Percentiles rank a stretch among this genome's conserved stretches.
Evolutionary conservation across 345 rosid species (phyloP).

Genomic region (Corymbia maculata): DNA sequence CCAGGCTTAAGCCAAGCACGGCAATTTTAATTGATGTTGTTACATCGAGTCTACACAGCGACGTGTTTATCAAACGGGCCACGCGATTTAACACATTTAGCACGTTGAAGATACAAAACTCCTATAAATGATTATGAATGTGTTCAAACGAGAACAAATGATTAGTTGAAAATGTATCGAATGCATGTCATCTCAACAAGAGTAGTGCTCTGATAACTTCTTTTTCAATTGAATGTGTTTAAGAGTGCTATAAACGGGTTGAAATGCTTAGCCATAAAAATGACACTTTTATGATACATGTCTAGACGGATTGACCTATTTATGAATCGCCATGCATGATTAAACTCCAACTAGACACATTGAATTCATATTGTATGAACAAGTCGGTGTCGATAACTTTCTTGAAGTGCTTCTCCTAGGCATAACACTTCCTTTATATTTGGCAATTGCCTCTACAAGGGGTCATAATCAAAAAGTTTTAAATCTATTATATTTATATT

Average conservation of each 20-base stretch:
- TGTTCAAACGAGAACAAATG: background rate
- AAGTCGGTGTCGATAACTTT: conserved; percentile 2
- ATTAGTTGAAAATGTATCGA: background rate
- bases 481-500: rapidly evolving
- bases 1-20: background rate
- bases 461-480: too few relatives aligned
- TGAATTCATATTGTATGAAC: rapidly evolving
- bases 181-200: background rate
- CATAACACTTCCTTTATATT: conserved; percentile 43
- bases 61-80: background rate
- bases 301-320: rapidly evolving
- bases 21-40: background rate
- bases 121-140: background rate
- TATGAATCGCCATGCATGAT: rapidly evolving
- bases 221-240: background rate
- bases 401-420: conserved; percentile 43
- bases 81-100: background rate
- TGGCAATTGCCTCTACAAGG: conserved; percentile 21
- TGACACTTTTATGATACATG: background rate
- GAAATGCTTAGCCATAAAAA: background rate
- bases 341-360: rapidly evolving
- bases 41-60: background rate
- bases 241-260: background rate
- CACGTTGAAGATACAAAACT: background rate
- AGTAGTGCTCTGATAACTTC: background rate